phyloP scores from a whole-genome alignment of 1,139 yeast species.

The Debaryomyces sp. region DNA sequence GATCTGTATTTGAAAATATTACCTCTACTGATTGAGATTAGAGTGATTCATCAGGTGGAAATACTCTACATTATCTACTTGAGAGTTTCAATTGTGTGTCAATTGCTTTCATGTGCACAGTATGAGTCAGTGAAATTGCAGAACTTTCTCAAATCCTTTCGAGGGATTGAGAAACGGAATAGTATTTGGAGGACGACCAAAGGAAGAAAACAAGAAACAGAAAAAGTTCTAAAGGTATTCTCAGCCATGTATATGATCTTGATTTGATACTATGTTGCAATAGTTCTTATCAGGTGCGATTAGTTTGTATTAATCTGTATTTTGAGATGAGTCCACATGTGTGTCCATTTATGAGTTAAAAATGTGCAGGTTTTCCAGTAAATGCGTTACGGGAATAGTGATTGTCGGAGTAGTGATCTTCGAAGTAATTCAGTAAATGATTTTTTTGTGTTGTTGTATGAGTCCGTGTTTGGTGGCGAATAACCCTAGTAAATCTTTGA shows the following conservation, averaged over 20 bases:
- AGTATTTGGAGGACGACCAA: constrained; percentile 1
- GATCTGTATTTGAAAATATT: too few relatives aligned
- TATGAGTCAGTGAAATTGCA: too few relatives aligned
- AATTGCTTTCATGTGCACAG: too few relatives aligned
- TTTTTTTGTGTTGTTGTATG: background rate
- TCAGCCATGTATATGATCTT: background rate
- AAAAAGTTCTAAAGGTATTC: background rate
- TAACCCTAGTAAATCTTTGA: background rate
- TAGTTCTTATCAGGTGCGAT: background rate
- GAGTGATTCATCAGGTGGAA: too few relatives aligned
- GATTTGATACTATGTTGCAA: background rate
- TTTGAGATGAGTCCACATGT: background rate
- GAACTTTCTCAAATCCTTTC: too few relatives aligned
- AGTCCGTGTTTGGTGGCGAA: background rate
- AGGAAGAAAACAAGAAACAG: constrained; percentile 2
- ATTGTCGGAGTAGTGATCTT: background rate
- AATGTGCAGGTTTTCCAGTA: background rate
- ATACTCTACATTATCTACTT: too few relatives aligned
- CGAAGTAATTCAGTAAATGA: background rate
- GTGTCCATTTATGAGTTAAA: background rate
- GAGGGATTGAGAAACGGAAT: too few relatives aligned
- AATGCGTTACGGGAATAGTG: background rate
- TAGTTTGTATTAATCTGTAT: background rate
- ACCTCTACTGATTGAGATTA: too few relatives aligned
- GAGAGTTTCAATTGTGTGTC: too few relatives aligned